A percentile compares a stretch with the other conserved stretches of the same genome.
Evolutionary conservation across 73 alveolate species (phyloP).

Genomic region (Halteria grandinella): DNA sequence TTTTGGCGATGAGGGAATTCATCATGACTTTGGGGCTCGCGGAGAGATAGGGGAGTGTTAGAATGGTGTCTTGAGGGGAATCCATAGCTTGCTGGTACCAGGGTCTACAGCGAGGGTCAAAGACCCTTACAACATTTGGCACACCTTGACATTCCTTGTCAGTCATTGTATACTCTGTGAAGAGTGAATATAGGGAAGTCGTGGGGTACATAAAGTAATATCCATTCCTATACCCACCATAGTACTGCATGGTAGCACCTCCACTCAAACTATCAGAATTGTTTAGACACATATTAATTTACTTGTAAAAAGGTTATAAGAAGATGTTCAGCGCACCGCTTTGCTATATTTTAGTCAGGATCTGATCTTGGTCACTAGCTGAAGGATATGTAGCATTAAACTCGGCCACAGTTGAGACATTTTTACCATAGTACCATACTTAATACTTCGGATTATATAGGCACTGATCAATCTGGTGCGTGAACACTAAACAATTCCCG

Average conservation of each 20-base stretch:
- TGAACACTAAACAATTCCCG: background rate
- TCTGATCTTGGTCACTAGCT: background rate
- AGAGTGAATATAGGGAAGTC: background rate
- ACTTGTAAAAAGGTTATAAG: conserved; percentile 7
- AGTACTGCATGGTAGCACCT: background rate
- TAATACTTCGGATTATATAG: background rate
- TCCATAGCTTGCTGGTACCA: conserved; percentile 1
- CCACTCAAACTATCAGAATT: background rate
- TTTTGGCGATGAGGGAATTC: conserved; percentile 1
- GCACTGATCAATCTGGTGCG: background rate
- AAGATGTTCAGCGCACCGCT: conserved; percentile 3
- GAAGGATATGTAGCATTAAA: background rate
- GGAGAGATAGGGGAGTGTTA: conserved; percentile 21
- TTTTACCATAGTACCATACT: conserved; percentile 5
- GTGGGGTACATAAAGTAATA: conserved; percentile 33
- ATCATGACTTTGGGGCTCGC: background rate
- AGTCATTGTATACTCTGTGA: too few species aligned
- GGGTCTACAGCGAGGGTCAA: conserved; percentile 49
- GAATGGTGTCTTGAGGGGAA: background rate
- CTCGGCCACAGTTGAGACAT: background rate
- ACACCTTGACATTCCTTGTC: too few species aligned
- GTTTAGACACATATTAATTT: background rate
- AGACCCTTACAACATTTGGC: too few species aligned
- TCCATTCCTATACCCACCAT: conserved; percentile 32
- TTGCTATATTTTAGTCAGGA: background rate